Evolutionary conservation across 108 stramenopile genomes (phyloP).

Genomic region (Bacterosira constricta): DNA sequence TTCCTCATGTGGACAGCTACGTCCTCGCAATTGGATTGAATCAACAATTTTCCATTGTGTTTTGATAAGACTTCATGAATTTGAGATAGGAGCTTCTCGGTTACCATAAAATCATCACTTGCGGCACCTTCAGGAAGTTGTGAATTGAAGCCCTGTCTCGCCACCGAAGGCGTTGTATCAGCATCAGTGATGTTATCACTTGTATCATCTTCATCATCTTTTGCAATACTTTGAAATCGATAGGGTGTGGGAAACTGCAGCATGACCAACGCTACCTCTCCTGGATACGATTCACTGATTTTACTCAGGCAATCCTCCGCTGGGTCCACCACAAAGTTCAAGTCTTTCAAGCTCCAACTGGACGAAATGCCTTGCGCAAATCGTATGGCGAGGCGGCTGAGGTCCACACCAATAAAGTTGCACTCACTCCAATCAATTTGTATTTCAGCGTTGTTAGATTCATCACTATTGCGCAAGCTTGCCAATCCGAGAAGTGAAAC

Average conservation of each 20-base stretch:
- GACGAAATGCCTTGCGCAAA: constrained; percentile 58
- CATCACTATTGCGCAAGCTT: not conserved
- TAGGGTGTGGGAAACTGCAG: constrained; percentile 82
- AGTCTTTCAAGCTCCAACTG: constrained; percentile 50
- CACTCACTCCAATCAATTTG: constrained; percentile 42
- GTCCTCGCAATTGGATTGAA: constrained; percentile 86
- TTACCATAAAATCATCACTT: constrained; percentile 74
- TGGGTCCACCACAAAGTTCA: constrained; percentile 61
- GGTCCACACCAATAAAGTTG: constrained; percentile 80
- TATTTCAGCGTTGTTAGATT: constrained; percentile 3
- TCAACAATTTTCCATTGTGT: constrained; percentile 44
- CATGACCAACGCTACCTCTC: constrained; percentile 49
- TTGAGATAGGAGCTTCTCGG: constrained; percentile 47
- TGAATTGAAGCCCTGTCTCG: constrained; percentile 48
- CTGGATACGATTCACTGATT: constrained; percentile 59
- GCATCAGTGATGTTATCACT: not conserved
- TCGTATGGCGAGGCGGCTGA: constrained; percentile 61
- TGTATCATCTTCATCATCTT: not conserved
- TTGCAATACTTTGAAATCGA: constrained; percentile 31
- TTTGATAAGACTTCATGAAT: constrained; percentile 26
- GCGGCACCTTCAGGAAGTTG: constrained; percentile 66
- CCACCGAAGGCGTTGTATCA: constrained; percentile 6
- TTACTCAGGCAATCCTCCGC: constrained; percentile 58
- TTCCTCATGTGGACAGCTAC: constrained; percentile 73
- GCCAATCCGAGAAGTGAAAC: constrained; percentile 70